A percentile compares a stretch with the other conserved stretches of the same genome.
Conservation (phyloP, 352 stramenopile genomes). For the Blastocystis hominis region DNA sequence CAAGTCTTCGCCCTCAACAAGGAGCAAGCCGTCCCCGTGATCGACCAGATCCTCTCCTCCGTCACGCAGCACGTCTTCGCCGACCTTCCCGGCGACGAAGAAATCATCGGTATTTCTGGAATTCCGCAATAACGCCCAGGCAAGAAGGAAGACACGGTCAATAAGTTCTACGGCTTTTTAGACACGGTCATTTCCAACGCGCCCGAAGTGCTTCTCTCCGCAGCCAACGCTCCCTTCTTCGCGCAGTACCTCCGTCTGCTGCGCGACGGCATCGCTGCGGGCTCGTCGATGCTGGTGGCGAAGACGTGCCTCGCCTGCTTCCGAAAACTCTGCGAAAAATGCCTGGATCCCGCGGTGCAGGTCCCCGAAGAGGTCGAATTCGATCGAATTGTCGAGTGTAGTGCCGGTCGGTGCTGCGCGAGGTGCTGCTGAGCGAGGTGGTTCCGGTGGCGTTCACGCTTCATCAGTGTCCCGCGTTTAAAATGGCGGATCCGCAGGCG, state of each 20-base stretch:
- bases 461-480: not conserved
- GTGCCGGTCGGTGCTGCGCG: not conserved
- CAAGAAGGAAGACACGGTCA: not conserved
- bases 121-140: not conserved
- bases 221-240: not conserved
- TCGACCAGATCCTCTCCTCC: not conserved
- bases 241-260: not conserved
- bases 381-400: not conserved
- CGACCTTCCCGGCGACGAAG: not conserved
- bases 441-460: not conserved
- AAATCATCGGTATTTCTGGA: not conserved
- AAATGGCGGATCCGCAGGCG: not conserved
- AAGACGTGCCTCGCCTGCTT: conserved; percentile 7
- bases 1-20: conserved; percentile 7
- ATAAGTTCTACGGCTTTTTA: not conserved
- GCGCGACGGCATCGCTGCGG: not conserved
- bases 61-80: conserved; percentile 1
- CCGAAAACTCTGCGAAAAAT: not conserved
- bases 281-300: not conserved
- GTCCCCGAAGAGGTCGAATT: not conserved
- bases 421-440: not conserved
- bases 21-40: not conserved
- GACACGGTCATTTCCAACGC: not conserved
- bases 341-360: not conserved
- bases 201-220: not conserved